Conservation (phyloP, 1,139 yeast species). For the Pichia kudriavzevii region DNA sequence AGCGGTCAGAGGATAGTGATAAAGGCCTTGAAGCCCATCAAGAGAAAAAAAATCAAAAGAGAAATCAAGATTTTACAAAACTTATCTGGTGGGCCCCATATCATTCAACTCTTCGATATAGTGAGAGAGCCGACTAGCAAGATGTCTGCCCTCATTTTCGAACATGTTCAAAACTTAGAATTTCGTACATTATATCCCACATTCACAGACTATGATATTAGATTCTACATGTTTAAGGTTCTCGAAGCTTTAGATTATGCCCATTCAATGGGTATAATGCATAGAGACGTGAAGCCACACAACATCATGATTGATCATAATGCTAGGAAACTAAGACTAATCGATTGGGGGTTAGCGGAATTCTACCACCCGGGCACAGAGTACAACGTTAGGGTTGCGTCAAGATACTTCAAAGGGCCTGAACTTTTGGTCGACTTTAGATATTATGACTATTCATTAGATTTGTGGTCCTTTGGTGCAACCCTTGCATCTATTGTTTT, state of each 20-base stretch:
- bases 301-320: constrained; percentile 76
- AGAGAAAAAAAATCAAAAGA: constrained; percentile 69
- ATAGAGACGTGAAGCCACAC: constrained; percentile 79
- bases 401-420: constrained; percentile 77
- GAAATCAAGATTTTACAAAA: constrained; percentile 72
- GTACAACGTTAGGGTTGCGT: constrained; percentile 74
- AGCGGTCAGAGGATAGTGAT: constrained; percentile 45
- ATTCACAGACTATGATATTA: constrained; percentile 54
- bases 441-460: constrained; percentile 71
- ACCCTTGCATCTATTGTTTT: constrained; percentile 72
- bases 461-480: constrained; percentile 78
- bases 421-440: constrained; percentile 66
- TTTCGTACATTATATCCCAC: constrained; percentile 66
- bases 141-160: constrained; percentile 71
- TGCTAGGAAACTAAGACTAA: constrained; percentile 53
- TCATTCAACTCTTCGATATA: constrained; percentile 60
- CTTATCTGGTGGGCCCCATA: constrained; percentile 67
- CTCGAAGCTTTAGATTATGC: constrained; percentile 67
- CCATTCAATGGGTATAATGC: constrained; percentile 80
- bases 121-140: constrained; percentile 69
- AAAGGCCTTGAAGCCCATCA: constrained; percentile 73
- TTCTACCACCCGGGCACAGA: constrained; percentile 74
- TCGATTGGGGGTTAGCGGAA: constrained; percentile 84
- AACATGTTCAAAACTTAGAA: constrained; percentile 63
- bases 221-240: constrained; percentile 62